phyloP scores from a whole-genome alignment of 495 filamentous ascomycete species.

The Xylaria intraflava region DNA sequence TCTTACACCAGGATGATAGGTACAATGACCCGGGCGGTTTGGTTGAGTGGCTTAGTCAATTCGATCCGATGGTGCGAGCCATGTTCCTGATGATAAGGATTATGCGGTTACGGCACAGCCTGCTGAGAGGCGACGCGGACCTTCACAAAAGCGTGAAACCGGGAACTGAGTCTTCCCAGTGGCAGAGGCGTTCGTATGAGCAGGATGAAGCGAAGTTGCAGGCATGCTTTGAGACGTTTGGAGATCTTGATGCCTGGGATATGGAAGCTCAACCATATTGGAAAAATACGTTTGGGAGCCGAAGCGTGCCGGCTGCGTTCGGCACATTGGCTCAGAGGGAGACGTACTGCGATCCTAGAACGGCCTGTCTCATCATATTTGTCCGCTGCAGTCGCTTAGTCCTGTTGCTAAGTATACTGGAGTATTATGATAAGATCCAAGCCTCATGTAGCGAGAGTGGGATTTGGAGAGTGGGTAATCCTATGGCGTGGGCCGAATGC shows the following conservation, averaged over 20 bases:
- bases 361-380: constrained; percentile 21
- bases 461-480: constrained; percentile 1
- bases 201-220: constrained; percentile 7
- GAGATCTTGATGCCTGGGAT: constrained; percentile 20
- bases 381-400: constrained; percentile 16
- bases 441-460: background rate
- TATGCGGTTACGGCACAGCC: constrained; percentile 10
- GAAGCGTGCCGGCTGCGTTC: constrained; percentile 15
- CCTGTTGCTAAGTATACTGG: constrained; percentile 20
- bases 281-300: constrained; percentile 14
- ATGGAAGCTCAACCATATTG: constrained; percentile 17
- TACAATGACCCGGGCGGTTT: constrained; percentile 14
- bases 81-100: constrained; percentile 16
- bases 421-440: constrained; percentile 10
- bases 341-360: constrained; percentile 16
- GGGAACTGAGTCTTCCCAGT: background rate
- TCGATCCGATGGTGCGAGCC: constrained; percentile 10
- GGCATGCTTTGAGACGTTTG: constrained; percentile 15
- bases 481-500: constrained; percentile 6
- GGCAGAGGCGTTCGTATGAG: background rate
- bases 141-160: background rate
- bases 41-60: background rate
- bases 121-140: background rate
- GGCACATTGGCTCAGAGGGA: constrained; percentile 8
- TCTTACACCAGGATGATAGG: constrained; percentile 10